Percentiles rank a stretch among this genome's conserved stretches.
These are phyloP conservation scores for Talaromyces nanjingensis DNA, from an alignment of 495 filamentous ascomycete species.

Conservation along the genomic window DNA sequence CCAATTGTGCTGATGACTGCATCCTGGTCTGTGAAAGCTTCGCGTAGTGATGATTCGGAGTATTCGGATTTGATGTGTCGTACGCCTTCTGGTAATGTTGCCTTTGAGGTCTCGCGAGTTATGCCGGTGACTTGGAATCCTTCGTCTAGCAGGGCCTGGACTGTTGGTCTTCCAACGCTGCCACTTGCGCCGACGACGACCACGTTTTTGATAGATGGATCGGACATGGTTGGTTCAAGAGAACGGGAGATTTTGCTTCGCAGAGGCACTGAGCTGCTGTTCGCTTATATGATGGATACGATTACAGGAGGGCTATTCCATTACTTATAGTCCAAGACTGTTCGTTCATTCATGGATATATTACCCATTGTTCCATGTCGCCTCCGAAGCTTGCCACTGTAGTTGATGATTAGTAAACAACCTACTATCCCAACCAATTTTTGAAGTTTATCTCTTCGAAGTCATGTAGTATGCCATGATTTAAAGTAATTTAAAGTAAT, in stretches of 20 bases:
- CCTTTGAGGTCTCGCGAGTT: conserved; percentile 21
- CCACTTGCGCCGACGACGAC: conserved; percentile 35
- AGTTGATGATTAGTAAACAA: background rate
- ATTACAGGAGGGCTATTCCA: background rate
- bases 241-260: background rate
- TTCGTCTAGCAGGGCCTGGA: conserved; percentile 45
- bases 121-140: conserved; percentile 42
- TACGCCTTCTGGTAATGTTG: conserved; percentile 13
- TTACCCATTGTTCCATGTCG: background rate
- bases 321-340: too few relatives aligned
- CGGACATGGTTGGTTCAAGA: background rate
- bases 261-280: background rate
- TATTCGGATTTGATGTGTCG: conserved; percentile 33
- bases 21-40: conserved; percentile 25
- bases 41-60: conserved; percentile 37
- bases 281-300: background rate
- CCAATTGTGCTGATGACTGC: conserved; percentile 31
- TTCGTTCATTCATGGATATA: background rate
- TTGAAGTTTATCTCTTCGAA: background rate
- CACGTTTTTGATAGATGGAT: background rate
- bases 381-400: background rate
- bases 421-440: background rate
- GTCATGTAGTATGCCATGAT: background rate
- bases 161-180: conserved; percentile 49
- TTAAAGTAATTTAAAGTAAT: background rate